A percentile compares a stretch with the other conserved stretches of the same genome.
phyloP scores from a whole-genome alignment of 371 early-diverging fungal species.

The Zancudomyces culisetae region DNA sequence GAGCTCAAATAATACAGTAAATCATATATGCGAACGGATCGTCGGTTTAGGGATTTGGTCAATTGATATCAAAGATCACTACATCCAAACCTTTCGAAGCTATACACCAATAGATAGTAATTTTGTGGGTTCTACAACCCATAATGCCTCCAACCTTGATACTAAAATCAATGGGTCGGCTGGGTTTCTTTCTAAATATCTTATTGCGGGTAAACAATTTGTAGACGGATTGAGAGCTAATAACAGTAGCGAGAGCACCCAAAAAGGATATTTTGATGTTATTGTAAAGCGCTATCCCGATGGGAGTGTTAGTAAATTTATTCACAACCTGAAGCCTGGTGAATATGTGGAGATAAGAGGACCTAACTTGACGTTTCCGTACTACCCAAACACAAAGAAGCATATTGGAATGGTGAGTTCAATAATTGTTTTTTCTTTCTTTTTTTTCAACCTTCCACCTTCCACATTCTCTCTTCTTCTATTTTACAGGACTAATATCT shows the following conservation, averaged over 20 bases:
- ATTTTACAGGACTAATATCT: background rate
- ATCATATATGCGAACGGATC: constrained; percentile 36
- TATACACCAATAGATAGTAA: constrained; percentile 31
- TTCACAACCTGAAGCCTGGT: constrained; percentile 55
- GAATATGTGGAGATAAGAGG: constrained; percentile 77
- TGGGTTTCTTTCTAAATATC: background rate
- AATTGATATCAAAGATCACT: constrained; percentile 19
- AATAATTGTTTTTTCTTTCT: background rate
- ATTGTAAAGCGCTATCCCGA: constrained; percentile 59
- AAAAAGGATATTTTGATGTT: constrained; percentile 54
- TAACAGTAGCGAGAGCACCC: constrained; percentile 3
- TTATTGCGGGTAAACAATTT: background rate
- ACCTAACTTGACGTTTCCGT: constrained; percentile 55
- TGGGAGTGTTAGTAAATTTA: constrained; percentile 45
- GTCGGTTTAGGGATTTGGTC: constrained; percentile 23
- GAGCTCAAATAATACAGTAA: constrained; percentile 31
- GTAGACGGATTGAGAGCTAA: no score
- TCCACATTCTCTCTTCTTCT: background rate
- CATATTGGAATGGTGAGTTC: background rate
- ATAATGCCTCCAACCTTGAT: no score
- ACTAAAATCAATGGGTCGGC: no score
- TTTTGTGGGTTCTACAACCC: constrained; percentile 13
- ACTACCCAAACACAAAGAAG: background rate
- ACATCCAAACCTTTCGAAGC: constrained; percentile 29
- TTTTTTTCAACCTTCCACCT: background rate